Percentiles rank a stretch among this genome's conserved stretches.
Conservation (phyloP, 176 grass and related monocot genomes). For the Otatea glauca region DNA sequence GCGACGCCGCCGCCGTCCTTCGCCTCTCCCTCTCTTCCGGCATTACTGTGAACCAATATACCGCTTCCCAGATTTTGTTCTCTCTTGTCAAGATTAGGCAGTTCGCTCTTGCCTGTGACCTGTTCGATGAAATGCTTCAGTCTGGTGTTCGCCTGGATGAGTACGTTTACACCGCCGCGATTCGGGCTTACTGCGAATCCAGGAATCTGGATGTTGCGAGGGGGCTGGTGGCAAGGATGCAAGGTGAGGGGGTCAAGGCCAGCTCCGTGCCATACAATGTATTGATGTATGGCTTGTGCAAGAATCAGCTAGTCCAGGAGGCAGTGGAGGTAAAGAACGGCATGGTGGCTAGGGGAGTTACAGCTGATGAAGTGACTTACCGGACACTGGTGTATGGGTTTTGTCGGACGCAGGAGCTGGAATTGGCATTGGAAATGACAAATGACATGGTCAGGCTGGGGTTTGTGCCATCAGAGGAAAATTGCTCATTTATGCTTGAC, state of each 20-base stretch:
- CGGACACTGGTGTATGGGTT: conserved; percentile 66
- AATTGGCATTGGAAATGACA: conserved; percentile 52
- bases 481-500: conserved; percentile 62
- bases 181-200: conserved; percentile 59
- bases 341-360: conserved; percentile 49
- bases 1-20: conserved; percentile 48
- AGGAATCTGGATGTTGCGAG: conserved; percentile 47
- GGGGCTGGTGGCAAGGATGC: conserved; percentile 51
- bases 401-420: conserved; percentile 54
- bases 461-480: conserved; percentile 61
- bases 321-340: conserved; percentile 57
- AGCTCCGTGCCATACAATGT: conserved; percentile 72
- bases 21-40: conserved; percentile 43
- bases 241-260: conserved; percentile 43
- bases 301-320: conserved; percentile 49
- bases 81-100: conserved; percentile 51
- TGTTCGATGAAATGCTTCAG: conserved; percentile 65
- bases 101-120: conserved; percentile 51
- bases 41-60: conserved; percentile 42
- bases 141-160: conserved; percentile 46
- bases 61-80: conserved; percentile 61
- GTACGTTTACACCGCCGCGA: conserved; percentile 60
- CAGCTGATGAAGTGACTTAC: conserved; percentile 69
- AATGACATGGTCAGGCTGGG: conserved; percentile 54
- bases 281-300: conserved; percentile 75